Evolutionary conservation across 805 yeast species (phyloP).

Genomic region (baker's yeast (Saccharomyces cerevisiae)): DNA sequence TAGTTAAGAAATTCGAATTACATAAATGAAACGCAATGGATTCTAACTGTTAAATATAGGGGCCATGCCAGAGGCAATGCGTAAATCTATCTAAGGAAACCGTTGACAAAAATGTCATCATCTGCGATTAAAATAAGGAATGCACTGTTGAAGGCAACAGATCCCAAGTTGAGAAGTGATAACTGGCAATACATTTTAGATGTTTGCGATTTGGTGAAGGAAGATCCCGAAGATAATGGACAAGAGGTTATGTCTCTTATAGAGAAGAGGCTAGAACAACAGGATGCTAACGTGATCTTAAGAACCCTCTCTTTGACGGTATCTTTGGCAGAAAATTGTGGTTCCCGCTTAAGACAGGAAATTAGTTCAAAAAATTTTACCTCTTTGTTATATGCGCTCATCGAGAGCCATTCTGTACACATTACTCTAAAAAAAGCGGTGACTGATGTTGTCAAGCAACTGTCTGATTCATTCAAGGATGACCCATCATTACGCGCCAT

Average conservation of each 20-base stretch:
- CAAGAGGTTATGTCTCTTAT: conserved; percentile 36
- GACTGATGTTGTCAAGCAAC: conserved; percentile 58
- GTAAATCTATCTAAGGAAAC: background rate
- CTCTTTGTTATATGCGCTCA: conserved; percentile 38
- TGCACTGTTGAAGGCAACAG: conserved; percentile 47
- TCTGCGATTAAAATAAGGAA: conserved; percentile 9
- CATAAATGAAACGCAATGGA: background rate
- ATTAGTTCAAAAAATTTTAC: conserved; percentile 53
- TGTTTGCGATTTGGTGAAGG: conserved; percentile 58
- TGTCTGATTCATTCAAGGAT: conserved; percentile 51
- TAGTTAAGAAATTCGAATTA: background rate
- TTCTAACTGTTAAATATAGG: background rate
- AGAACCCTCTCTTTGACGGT: conserved; percentile 47
- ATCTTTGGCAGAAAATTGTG: conserved; percentile 70
- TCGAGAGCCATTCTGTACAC: conserved; percentile 52
- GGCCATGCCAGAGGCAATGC: background rate
- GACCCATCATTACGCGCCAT: conserved; percentile 76
- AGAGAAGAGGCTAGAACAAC: conserved; percentile 39
- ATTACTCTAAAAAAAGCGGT: conserved; percentile 55
- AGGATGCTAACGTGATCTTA: conserved; percentile 59
- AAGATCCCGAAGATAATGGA: conserved; percentile 51
- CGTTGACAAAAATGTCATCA: background rate
- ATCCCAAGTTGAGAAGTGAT: conserved; percentile 52
- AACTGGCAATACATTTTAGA: conserved; percentile 60
- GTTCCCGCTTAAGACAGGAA: conserved; percentile 55